A percentile compares a stretch with the other conserved stretches of the same genome.
phyloP scores from a whole-genome alignment of 2,329 filamentous ascomycete genomes.

The Didymella keratinophila region DNA sequence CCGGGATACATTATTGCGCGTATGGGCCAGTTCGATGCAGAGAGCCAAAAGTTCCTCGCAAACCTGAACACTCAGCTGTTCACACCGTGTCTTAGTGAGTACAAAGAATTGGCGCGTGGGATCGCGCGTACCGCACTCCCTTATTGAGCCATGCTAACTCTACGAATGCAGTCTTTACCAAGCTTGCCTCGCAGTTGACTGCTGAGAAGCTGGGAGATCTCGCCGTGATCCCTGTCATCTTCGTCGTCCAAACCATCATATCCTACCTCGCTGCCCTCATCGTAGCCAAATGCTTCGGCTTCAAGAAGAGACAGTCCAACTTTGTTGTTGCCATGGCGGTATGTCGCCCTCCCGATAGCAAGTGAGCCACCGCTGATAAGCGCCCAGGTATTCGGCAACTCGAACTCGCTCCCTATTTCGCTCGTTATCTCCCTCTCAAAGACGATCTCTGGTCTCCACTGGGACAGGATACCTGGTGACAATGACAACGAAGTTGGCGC shows the following conservation, averaged over 20 bases:
- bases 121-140: not conserved
- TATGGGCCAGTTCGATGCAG: conserved; percentile 91
- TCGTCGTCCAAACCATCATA: conserved; percentile 83
- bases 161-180: conserved; percentile 98
- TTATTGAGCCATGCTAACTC: too few species aligned
- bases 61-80: conserved; percentile 97
- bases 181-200: conserved; percentile 92
- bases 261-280: conserved; percentile 79
- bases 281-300: conserved; percentile 78
- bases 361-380: conserved; percentile 24
- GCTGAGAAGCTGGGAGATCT: conserved; percentile 89
- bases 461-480: conserved; percentile 88
- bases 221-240: conserved; percentile 94
- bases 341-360: conserved; percentile 34
- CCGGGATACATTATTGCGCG: conserved; percentile 93
- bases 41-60: conserved; percentile 94
- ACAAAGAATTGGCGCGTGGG: not conserved
- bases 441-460: conserved; percentile 90
- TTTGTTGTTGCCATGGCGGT: conserved; percentile 96
- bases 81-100: conserved; percentile 89
- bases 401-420: conserved; percentile 96
- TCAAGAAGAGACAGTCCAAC: conserved; percentile 85
- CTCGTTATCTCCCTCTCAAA: conserved; percentile 93
- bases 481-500: conserved; percentile 95
- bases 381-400: conserved; percentile 86